phyloP scores from a whole-genome alignment of 768 basidiomycete genomes.

The Dioszegia aurantiaca region DNA sequence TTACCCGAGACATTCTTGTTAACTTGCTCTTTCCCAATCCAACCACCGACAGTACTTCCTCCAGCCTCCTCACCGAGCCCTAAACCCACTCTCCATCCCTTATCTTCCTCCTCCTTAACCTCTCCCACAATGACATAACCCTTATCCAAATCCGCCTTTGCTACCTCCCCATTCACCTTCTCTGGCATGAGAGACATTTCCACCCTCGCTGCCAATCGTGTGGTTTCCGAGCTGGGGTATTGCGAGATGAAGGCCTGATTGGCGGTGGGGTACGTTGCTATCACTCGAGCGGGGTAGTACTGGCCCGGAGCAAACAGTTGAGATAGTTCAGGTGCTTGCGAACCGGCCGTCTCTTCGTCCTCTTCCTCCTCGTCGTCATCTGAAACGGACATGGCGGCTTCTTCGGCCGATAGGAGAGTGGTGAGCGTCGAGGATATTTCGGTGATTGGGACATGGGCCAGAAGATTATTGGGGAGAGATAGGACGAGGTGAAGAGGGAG shows the following conservation, averaged over 20 bases:
- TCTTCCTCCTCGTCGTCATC: conserved; percentile 59
- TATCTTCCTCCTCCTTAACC: conserved; percentile 83
- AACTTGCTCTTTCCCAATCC: conserved; percentile 74
- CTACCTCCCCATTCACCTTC: conserved; percentile 75
- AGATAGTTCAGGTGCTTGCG: conserved; percentile 62
- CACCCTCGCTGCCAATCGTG: conserved; percentile 54
- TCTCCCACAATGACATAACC: conserved; percentile 61
- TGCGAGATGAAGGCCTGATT: conserved; percentile 51
- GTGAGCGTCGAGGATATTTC: conserved; percentile 81
- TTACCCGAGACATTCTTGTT: conserved; percentile 52
- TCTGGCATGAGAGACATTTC: conserved; percentile 82
- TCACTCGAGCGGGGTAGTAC: conserved; percentile 76
- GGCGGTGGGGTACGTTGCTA: conserved; percentile 66
- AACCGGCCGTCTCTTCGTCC: conserved; percentile 41
- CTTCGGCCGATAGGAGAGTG: conserved; percentile 63
- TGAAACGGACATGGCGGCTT: conserved; percentile 54
- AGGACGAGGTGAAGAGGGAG: conserved; percentile 85
- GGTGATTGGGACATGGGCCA: conserved; percentile 91
- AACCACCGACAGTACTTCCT: conserved; percentile 66
- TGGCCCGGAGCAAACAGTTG: conserved; percentile 80
- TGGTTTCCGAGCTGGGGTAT: conserved; percentile 49
- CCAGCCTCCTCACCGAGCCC: conserved; percentile 59
- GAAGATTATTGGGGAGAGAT: conserved; percentile 92
- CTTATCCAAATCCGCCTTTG: conserved; percentile 68
- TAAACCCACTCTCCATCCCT: conserved; percentile 85